A percentile compares a stretch with the other conserved stretches of the same genome.
Conservation (phyloP, 2,329 filamentous ascomycete genomes). For the Cercospora beticola region DNA sequence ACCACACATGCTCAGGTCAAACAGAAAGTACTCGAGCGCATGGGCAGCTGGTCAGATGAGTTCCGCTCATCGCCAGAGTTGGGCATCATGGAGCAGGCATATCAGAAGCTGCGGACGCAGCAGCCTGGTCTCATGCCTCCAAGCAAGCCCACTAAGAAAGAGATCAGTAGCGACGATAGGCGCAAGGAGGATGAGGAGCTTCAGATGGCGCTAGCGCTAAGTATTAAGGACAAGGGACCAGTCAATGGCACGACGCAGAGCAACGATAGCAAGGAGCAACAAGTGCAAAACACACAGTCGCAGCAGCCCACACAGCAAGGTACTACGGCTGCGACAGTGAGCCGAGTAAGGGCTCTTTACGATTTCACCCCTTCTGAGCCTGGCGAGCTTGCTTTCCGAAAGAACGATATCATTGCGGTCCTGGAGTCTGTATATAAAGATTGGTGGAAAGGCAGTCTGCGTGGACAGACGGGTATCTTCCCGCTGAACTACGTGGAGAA, state of each 20-base stretch:
- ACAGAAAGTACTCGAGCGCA: conserved; percentile 92
- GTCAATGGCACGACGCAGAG: conserved; percentile 6
- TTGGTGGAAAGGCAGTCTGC: conserved; percentile 96
- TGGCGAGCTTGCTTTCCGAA: conserved; percentile 92
- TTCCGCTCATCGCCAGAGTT: conserved; percentile 85
- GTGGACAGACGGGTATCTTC: conserved; percentile 95
- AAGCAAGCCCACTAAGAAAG: conserved; percentile 88
- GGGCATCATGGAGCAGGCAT: conserved; percentile 96
- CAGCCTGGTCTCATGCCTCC: conserved; percentile 81
- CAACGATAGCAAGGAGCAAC: conserved; percentile 32
- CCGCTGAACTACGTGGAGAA: conserved; percentile 99
- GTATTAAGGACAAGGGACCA: conserved; percentile 76
- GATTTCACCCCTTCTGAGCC: conserved; percentile 94
- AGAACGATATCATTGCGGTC: conserved; percentile 95
- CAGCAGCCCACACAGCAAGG: conserved; percentile 57
- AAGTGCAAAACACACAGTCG: conserved; percentile 39
- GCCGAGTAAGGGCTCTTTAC: conserved; percentile 86
- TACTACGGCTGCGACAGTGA: conserved; percentile 94
- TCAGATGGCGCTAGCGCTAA: conserved; percentile 91
- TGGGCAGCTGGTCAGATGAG: conserved; percentile 96
- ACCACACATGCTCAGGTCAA: conserved; percentile 97
- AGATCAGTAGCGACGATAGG: conserved; percentile 84
- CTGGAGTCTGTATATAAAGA: conserved; percentile 98
- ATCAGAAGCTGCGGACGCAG: conserved; percentile 73
- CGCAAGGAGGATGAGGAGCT: conserved; percentile 96